Percentiles rank a stretch among this genome's conserved stretches.
These are phyloP conservation scores for Auxenochlorella pyrenoidosa DNA, from an alignment of 139 green algal species.

Conservation along the genomic window DNA sequence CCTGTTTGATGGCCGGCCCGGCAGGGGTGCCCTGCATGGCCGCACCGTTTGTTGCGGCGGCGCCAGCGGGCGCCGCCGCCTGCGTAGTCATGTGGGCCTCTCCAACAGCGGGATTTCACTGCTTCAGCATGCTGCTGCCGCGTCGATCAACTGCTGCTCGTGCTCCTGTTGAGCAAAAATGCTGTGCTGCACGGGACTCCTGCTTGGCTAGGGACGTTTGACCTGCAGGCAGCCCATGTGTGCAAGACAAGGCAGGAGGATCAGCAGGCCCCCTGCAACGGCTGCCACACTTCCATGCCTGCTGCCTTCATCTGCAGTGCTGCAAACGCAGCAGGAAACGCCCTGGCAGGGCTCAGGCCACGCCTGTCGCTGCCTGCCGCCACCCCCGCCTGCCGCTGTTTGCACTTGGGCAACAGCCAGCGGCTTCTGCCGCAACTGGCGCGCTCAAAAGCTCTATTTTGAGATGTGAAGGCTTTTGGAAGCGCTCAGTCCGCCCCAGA, in stretches of 20 bases:
- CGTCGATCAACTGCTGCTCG: neutral
- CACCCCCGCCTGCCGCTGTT: no score
- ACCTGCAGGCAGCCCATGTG: neutral
- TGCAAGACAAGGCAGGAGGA: neutral
- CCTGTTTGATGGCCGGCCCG: neutral
- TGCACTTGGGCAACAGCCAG: no score
- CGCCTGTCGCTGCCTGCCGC: no score
- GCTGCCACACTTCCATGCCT: no score
- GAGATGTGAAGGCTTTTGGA: no score
- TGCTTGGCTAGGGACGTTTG: neutral
- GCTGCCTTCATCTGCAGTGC: no score
- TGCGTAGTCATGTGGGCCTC: constrained; percentile 20
- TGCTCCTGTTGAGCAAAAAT: neutral
- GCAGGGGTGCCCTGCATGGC: no score
- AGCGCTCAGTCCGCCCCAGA: no score
- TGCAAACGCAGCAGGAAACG: no score
- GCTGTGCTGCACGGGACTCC: neutral
- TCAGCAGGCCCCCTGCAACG: neutral
- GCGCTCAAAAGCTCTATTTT: no score
- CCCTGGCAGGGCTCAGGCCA: no score
- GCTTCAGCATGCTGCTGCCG: neutral
- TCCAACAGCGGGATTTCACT: neutral
- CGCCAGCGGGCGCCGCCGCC: constrained; percentile 16
- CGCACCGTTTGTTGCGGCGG: neutral
- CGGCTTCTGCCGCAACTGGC: no score